Evolutionary conservation across 2,329 filamentous ascomycete species (phyloP).

Genomic region (Ophiostoma pallidulum): DNA sequence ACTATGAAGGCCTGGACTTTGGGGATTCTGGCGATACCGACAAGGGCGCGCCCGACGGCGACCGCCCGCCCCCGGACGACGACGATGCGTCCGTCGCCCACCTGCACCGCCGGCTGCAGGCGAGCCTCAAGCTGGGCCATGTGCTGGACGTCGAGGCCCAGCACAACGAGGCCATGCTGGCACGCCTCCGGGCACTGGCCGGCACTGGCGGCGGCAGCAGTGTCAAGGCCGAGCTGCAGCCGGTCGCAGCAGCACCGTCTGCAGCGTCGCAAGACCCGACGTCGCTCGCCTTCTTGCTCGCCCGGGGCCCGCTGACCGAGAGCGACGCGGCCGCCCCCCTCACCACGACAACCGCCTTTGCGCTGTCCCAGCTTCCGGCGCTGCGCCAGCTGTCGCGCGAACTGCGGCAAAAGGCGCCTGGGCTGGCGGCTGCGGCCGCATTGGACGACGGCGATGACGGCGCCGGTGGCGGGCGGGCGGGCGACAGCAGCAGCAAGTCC

Average conservation of each 20-base stretch:
- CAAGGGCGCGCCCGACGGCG: slow-evolving; percentile 14
- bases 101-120: slow-evolving; percentile 65
- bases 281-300: slow-evolving; percentile 50
- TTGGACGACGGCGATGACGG: background rate
- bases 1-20: slow-evolving; percentile 66
- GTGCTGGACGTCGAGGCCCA: slow-evolving; percentile 60
- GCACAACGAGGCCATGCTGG: slow-evolving; percentile 62
- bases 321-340: slow-evolving; percentile 48
- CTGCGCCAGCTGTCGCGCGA: slow-evolving; percentile 55
- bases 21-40: slow-evolving; percentile 12
- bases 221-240: slow-evolving; percentile 20
- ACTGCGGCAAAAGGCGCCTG: slow-evolving; percentile 57
- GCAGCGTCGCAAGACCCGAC: background rate
- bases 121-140: slow-evolving; percentile 66
- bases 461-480: background rate
- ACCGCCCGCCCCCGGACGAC: too few relatives aligned
- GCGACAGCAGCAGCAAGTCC: slow-evolving; percentile 31
- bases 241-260: too few relatives aligned
- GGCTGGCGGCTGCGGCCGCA: slow-evolving; percentile 33
- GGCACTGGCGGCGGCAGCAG: slow-evolving; percentile 20
- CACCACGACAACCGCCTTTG: slow-evolving; percentile 65
- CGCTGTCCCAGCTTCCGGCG: slow-evolving; percentile 72
- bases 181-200: slow-evolving; percentile 45
- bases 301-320: slow-evolving; percentile 41
- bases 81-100: slow-evolving; percentile 52